Evolutionary conservation across 352 stramenopile genomes (phyloP).

Genomic region (Globisporangium carolinianum): DNA sequence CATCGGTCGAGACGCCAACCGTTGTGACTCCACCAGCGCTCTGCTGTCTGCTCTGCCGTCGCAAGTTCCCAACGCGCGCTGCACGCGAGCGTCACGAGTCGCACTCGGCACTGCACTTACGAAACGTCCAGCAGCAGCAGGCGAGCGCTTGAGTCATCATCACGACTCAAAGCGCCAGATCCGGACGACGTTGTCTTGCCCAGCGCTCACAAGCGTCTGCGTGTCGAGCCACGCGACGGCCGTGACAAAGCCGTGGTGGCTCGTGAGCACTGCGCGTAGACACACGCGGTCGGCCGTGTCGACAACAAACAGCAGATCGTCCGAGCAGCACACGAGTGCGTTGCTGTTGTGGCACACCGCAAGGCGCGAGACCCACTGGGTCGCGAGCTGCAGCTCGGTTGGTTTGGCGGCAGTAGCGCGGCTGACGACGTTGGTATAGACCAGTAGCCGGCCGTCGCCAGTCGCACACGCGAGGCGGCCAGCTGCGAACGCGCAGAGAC

Average conservation of each 20-base stretch:
- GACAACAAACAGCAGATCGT: slow-evolving; percentile 53
- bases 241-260: slow-evolving; percentile 57
- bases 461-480: slow-evolving; percentile 53
- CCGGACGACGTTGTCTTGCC: slow-evolving; percentile 71
- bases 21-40: background rate
- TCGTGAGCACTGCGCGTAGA: slow-evolving; percentile 26
- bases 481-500: slow-evolving; percentile 20
- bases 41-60: slow-evolving; percentile 62
- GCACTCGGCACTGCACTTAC: slow-evolving; percentile 42
- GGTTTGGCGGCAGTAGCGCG: slow-evolving; percentile 7
- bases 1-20: slow-evolving; percentile 1
- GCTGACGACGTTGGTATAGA: slow-evolving; percentile 25
- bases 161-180: slow-evolving; percentile 32
- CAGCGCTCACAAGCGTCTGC: slow-evolving; percentile 34
- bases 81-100: slow-evolving; percentile 46
- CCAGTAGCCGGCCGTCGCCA: slow-evolving; percentile 47
- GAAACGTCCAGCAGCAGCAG: slow-evolving; percentile 22
- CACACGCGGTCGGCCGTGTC: slow-evolving; percentile 34
- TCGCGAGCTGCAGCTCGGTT: slow-evolving; percentile 32
- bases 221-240: slow-evolving; percentile 48
- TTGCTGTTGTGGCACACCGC: slow-evolving; percentile 30
- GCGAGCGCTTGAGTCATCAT: too few species aligned
- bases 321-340: slow-evolving; percentile 43
- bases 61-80: slow-evolving; percentile 46
- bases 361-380: slow-evolving; percentile 61